Evolutionary conservation across 2,329 filamentous ascomycete genomes (phyloP), one percentile per base, ranked within the genome.

Genomic region (Neoarthrinium moseri): DNA sequence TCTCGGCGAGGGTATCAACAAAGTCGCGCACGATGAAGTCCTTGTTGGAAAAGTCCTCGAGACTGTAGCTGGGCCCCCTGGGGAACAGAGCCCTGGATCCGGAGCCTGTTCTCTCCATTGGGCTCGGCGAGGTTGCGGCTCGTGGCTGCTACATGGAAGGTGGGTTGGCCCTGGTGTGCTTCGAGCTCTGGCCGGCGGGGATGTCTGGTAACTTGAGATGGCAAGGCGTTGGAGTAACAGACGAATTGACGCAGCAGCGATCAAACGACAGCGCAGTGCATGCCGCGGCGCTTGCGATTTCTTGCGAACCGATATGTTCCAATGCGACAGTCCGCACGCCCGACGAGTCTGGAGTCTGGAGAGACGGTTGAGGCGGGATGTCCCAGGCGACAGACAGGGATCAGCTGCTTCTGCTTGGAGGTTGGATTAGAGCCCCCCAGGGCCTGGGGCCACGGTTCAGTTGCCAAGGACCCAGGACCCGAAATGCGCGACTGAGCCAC

Each of bases 11-110:
- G 42, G 86, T 83, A 65, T 99, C 95, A 58, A 99, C 86, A 64
- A 99, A 99, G 71, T 99, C 94, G 61, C 95, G 91, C 55, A 97
- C 92, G 52, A 97, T 96, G 62, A 97, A 99, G 70, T 97, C 94
- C 59, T 88, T 88, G 64, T 78, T 88, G 47, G 89, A 89, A 68
- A 91, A 90, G 70, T 91, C 91, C 35, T 96, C 89, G 50, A 97
- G 77, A 8, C 84, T 89, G 72, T 96, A 96, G 65, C 79, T 86
- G 50, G 89, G 89, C 30, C 86, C 88, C 66, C 83, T 83, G 47
- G 87, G 86, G 63, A 89, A 92, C 62, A 91, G 77, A 55, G 83
- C 77, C 69, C 84, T 79, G 56, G 81, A 77, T 49, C 74, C 75
- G 51, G 70, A 70, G 48, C 62, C 63, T 49, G 57, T 57, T 56